These are phyloP conservation scores for Pholiota microspora DNA, from an alignment of 768 basidiomycete genomes.

Conservation along the genomic window DNA sequence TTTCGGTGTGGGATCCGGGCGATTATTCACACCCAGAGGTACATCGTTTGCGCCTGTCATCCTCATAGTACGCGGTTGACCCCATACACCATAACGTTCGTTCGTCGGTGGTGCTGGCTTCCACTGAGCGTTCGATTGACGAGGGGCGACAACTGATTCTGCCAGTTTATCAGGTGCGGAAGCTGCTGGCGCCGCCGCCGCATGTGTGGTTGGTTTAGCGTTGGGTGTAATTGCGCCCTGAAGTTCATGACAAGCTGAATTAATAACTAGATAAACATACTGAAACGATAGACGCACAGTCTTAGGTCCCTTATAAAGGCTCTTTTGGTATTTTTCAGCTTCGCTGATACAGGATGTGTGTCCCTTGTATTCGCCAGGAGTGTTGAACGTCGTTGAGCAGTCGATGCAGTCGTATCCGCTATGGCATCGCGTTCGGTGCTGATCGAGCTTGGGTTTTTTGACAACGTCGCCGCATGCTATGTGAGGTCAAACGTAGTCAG, in stretches of 20 bases:
- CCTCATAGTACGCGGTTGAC: conserved; percentile 22
- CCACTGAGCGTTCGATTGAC: conserved; percentile 20
- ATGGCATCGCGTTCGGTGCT: conserved; percentile 63
- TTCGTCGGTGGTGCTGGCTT: conserved; percentile 18
- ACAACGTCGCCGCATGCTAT: conserved; percentile 82
- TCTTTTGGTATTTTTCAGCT: conserved; percentile 92
- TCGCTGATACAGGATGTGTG: conserved; percentile 88
- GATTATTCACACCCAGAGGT: conserved; percentile 63
- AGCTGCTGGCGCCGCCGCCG: not conserved
- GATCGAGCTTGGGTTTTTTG: conserved; percentile 92
- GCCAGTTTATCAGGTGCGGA: not conserved
- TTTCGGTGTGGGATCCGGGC: conserved; percentile 15
- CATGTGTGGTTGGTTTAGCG: not conserved
- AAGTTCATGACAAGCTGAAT: not conserved
- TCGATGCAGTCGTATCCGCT: conserved; percentile 81
- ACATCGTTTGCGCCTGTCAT: conserved; percentile 68
- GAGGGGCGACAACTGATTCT: not conserved
- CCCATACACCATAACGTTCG: conserved; percentile 35
- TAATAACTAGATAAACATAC: not conserved
- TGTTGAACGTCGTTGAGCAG: conserved; percentile 80
- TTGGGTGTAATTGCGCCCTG: not conserved
- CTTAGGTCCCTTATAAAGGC: conserved; percentile 80
- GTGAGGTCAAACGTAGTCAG: conserved; percentile 31
- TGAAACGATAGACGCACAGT: conserved; percentile 27
- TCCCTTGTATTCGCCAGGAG: conserved; percentile 73